Conservation (phyloP, 1,284 basidiomycete species). For the Fomitopsis betulina region DNA sequence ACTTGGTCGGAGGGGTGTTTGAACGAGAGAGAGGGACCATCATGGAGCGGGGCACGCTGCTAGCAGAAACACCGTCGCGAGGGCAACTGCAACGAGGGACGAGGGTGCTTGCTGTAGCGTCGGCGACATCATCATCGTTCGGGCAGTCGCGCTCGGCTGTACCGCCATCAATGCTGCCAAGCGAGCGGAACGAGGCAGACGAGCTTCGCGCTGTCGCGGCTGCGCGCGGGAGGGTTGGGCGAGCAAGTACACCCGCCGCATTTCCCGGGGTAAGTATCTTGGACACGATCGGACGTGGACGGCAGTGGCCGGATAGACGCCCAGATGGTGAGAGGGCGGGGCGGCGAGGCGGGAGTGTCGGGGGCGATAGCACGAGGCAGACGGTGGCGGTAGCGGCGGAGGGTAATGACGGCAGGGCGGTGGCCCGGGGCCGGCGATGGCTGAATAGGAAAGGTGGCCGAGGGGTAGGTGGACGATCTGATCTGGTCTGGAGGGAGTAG, state of each 20-base stretch:
- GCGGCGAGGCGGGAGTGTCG: not conserved
- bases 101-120: not conserved
- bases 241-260: not conserved
- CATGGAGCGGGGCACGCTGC: not conserved
- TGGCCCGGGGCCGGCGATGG: not conserved
- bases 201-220: not conserved
- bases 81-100: not conserved
- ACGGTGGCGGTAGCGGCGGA: constrained; percentile 1
- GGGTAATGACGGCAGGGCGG: not conserved
- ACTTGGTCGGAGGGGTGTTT: not conserved
- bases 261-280: too few species aligned
- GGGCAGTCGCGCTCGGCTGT: too few species aligned
- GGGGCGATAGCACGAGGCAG: not conserved
- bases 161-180: too few species aligned
- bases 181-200: not conserved
- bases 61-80: not conserved
- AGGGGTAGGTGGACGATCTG: constrained; percentile 7
- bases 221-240: not conserved
- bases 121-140: not conserved
- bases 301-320: not conserved
- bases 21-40: not conserved
- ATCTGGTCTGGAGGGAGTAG: constrained; percentile 7
- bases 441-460: not conserved
- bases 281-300: too few species aligned
- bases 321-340: not conserved